Percentiles rank a stretch among this genome's conserved stretches.
Evolutionary conservation across 345 rosid species (phyloP).

Genomic region (Moringa oleifera): DNA sequence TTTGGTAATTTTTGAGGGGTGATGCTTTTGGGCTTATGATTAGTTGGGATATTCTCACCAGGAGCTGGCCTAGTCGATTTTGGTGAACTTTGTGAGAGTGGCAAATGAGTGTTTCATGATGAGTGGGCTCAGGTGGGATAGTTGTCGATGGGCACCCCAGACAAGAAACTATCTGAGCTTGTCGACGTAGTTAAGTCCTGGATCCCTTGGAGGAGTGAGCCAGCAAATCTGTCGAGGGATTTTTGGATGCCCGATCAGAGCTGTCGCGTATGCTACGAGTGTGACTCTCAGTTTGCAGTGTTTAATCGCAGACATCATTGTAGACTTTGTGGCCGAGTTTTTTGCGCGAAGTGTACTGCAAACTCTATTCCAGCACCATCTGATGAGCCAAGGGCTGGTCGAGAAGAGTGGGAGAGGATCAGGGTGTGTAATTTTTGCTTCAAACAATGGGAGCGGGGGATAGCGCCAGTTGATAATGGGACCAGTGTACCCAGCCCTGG

Average conservation of each 20-base stretch:
- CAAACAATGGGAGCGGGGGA: constrained; percentile 67
- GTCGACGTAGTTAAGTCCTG: constrained; percentile 67
- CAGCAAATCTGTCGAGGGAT: constrained; percentile 63
- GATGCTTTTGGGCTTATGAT: neutral
- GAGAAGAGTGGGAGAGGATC: constrained; percentile 68
- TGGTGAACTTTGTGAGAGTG: constrained; percentile 18
- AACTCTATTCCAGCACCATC: constrained; percentile 67
- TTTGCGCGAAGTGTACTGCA: constrained; percentile 83
- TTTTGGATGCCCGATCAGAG: constrained; percentile 99
- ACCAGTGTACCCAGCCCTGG: constrained; percentile 41
- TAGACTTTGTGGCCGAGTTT: constrained; percentile 85
- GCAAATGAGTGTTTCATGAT: constrained; percentile 60
- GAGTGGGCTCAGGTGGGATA: constrained; percentile 50
- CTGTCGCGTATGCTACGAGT: constrained; percentile 92
- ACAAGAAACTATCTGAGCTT: constrained; percentile 62
- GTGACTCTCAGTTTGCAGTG: constrained; percentile 85
- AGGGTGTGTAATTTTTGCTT: constrained; percentile 89
- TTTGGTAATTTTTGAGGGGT: neutral
- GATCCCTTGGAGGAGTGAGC: constrained; percentile 73
- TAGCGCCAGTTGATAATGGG: constrained; percentile 47
- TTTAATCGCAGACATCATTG: constrained; percentile 94
- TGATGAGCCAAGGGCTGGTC: constrained; percentile 38
- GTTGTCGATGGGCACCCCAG: constrained; percentile 78
- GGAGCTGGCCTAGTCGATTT: constrained; percentile 13
- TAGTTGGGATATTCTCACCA: constrained; percentile 7